Conservation (phyloP, 768 basidiomycete species). For the Macrolepiota fuliginosa region DNA sequence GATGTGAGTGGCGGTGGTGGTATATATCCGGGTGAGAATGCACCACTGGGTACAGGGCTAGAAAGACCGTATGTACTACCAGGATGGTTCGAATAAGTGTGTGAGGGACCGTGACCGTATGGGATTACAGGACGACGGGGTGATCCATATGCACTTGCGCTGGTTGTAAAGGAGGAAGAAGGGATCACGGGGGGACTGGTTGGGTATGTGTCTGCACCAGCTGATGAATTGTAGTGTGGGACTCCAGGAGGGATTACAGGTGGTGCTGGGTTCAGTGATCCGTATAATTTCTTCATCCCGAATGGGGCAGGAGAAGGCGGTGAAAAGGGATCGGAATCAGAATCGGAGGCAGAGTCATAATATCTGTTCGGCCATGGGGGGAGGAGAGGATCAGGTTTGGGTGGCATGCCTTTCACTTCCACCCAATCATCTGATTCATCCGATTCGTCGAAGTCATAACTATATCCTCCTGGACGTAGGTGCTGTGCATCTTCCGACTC, state of each 20-base stretch:
- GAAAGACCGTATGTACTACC: background rate
- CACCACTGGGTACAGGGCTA: background rate
- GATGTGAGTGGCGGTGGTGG: background rate
- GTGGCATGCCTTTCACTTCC: slow-evolving; percentile 19
- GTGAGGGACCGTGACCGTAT: background rate
- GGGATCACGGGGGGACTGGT: background rate
- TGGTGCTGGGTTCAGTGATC: too few relatives aligned
- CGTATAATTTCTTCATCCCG: too few relatives aligned
- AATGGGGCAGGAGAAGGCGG: background rate
- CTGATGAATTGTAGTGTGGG: background rate
- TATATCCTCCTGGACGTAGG: slow-evolving; percentile 5
- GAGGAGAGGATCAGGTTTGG: background rate
- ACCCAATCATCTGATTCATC: slow-evolving; percentile 29
- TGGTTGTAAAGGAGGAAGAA: background rate
- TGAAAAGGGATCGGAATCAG: background rate
- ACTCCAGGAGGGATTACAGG: too few relatives aligned
- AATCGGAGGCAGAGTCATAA: background rate
- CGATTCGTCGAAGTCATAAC: slow-evolving; percentile 11
- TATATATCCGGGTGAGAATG: background rate
- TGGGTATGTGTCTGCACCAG: background rate
- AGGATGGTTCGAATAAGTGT: background rate
- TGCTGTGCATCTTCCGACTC: slow-evolving; percentile 21
- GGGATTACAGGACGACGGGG: background rate
- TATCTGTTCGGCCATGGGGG: background rate
- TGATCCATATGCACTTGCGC: background rate